Base-by-base conservation (phyloP, 148 eudicot species). In the Camellia granthamiana region DNA sequence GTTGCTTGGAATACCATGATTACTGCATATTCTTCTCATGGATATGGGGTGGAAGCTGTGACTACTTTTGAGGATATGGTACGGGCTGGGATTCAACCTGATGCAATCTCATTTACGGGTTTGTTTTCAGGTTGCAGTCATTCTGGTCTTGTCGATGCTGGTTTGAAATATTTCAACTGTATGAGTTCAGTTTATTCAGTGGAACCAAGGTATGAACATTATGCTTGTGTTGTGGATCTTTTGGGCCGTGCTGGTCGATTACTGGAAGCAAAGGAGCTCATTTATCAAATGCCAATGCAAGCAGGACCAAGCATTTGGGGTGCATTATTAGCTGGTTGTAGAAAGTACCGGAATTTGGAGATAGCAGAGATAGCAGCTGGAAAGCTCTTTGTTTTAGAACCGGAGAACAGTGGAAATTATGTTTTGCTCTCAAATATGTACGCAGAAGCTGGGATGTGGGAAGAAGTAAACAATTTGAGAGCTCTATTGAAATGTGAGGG, bases 1-100 rank as follows among this genome's bases (percentile, higher is more conserved):
- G 80, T 85, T 72, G 75, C 91, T 69, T 89, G 91, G 91, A 89
- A 89, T 73, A 82, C 88, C 7, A 87, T 89, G 88, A 89, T 89
- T 5, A 74, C 82, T 69, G 88, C 88, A 1, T 89, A 87, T 77
- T 84, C 88, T 69, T 89, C 91, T 82, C 88, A 89, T 51, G 91
- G 91, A 12, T 77, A 62, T 80, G 91, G 88, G 0, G 6, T 23
- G 30, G 85, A 89, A 54, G 89, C 89, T 51, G 87, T 89, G 9
- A 80, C 85, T 2, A 84, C 84, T 19, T 89, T 89, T 80, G 84
- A 87, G 72, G 80, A 77, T 62, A 87, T 87, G 89, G 72, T 87
- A 43, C 77, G 75, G 80, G 76, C 84, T 23, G 89, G 91, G 30
- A 38, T 89, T 30, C 83, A 77, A 67, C 91, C 91, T 18, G 91